Evolutionary conservation across 805 yeast genomes (phyloP), one percentile per base, ranked within the genome.

Genomic region (Nakazawaea wickerhamii): DNA sequence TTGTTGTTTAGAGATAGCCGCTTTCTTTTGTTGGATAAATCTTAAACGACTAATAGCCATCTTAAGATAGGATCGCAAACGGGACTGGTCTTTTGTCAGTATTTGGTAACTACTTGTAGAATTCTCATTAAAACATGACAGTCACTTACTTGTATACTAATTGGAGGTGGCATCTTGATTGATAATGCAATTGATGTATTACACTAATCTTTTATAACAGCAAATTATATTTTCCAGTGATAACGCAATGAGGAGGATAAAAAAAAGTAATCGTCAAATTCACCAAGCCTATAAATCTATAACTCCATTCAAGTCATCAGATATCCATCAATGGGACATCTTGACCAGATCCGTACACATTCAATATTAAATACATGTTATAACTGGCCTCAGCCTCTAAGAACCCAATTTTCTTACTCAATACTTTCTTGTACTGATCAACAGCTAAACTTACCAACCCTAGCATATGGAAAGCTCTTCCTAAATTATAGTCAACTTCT

Each of bases 401-500:
- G 34, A 40, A 41, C 10, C 44, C 38, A 4, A 31, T 15, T 10
- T 31, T 27, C 13, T 11, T 63, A 25, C 48, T 58, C 35, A 89
- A 59, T 2, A 85, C 96, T 43, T 70, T 73, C 32, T 83, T 75
- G 57, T 93, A 93, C 54, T 81, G 87, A 17, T 64, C 68, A 5
- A 82, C 69, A 0, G 99, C 98, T 22, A 84, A 63, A 0, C 86
- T 67, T 8, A 78, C 73, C 23, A 93, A 67, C 0, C 96, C 96
- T 5, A 91, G 64, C 59, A 86, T 71, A 54, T 91, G 97, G 62
- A 84, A 93, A 4, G 84, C 71, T 30, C 96, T 70, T 0, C 95
- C 99, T 41, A 89, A 53, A 50, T 93, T 93, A 58, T 83, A 93
- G 39, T 78, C 75, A 1, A 83, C 79, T 55, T 93, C 99, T 59